Conservation (phyloP, 2,329 filamentous ascomycete genomes). For the Herpotrichia juniperi region DNA sequence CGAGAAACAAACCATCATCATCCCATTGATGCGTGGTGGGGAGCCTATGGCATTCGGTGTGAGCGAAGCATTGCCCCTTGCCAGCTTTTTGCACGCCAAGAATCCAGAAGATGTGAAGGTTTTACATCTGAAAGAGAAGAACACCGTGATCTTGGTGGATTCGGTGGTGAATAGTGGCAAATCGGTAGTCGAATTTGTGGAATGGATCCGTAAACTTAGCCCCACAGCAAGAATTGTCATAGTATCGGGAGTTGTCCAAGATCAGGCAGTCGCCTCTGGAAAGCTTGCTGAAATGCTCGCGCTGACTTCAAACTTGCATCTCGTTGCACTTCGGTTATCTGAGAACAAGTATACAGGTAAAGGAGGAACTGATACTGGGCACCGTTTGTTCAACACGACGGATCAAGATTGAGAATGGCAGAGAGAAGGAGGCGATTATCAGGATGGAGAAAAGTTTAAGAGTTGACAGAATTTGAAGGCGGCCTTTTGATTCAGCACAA, state of each 20-base stretch:
- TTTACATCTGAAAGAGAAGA: constrained; percentile 48
- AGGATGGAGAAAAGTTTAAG: too few relatives aligned
- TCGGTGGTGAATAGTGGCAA: constrained; percentile 66
- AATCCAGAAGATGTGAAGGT: constrained; percentile 49
- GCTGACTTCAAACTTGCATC: constrained; percentile 29
- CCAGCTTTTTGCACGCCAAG: constrained; percentile 59
- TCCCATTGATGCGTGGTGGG: constrained; percentile 68
- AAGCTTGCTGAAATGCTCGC: constrained; percentile 18
- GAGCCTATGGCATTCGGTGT: constrained; percentile 67
- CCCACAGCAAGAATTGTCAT: constrained; percentile 56
- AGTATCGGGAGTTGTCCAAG: constrained; percentile 63
- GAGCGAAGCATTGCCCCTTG: constrained; percentile 57
- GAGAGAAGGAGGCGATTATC: too few relatives aligned
- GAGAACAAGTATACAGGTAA: constrained; percentile 62
- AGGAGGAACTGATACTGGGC: constrained; percentile 63
- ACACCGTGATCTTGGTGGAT: constrained; percentile 62
- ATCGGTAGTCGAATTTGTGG: constrained; percentile 56
- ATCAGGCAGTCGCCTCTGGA: constrained; percentile 23
- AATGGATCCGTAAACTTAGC: constrained; percentile 52
- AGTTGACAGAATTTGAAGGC: too few relatives aligned
- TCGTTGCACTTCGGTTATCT: constrained; percentile 63
- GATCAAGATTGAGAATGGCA: too few relatives aligned
- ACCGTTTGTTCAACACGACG: constrained; percentile 65
- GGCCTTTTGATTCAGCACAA: too few relatives aligned
- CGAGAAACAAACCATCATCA: constrained; percentile 59